Conservation (phyloP, 2,329 filamentous ascomycete genomes). For the Aspergillus ochraceus region DNA sequence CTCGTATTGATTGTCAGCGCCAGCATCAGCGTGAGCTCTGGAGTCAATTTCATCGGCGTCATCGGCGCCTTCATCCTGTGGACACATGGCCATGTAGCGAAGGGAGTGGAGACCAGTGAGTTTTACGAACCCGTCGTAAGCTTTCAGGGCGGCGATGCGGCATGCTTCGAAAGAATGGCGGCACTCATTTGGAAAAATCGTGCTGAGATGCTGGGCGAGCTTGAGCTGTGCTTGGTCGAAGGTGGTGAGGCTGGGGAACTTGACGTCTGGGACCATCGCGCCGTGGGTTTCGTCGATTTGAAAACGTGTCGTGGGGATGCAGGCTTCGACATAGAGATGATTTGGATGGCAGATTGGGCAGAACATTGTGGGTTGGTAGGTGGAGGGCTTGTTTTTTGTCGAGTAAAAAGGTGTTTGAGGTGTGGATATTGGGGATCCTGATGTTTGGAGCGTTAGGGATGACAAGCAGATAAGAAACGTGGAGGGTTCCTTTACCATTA, state of each 20-base stretch:
- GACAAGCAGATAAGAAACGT: too few species aligned
- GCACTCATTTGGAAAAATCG: slow-evolving; percentile 6
- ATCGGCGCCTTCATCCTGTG: not conserved
- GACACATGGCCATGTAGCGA: slow-evolving; percentile 29
- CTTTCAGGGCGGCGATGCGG: slow-evolving; percentile 14
- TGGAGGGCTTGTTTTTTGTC: not conserved
- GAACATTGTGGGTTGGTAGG: not conserved
- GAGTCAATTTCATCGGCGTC: too few species aligned
- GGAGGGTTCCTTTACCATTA: too few species aligned
- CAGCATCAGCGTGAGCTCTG: too few species aligned
- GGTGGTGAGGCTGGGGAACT: not conserved
- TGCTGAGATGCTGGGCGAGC: slow-evolving; percentile 16
- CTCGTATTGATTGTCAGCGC: not conserved
- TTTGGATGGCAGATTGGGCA: not conserved
- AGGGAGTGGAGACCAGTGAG: slow-evolving; percentile 17
- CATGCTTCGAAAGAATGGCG: slow-evolving; percentile 14
- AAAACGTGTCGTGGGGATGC: not conserved
- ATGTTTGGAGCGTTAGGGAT: too few species aligned
- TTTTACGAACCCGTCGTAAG: slow-evolving; percentile 14
- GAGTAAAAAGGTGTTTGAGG: too few species aligned
- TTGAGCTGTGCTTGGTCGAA: slow-evolving; percentile 15
- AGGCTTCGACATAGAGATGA: not conserved
- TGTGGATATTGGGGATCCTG: too few species aligned
- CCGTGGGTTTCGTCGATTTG: not conserved
- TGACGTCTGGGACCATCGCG: not conserved